phyloP scores from a whole-genome alignment of 768 basidiomycete genomes.

The Tricholoma terreum region DNA sequence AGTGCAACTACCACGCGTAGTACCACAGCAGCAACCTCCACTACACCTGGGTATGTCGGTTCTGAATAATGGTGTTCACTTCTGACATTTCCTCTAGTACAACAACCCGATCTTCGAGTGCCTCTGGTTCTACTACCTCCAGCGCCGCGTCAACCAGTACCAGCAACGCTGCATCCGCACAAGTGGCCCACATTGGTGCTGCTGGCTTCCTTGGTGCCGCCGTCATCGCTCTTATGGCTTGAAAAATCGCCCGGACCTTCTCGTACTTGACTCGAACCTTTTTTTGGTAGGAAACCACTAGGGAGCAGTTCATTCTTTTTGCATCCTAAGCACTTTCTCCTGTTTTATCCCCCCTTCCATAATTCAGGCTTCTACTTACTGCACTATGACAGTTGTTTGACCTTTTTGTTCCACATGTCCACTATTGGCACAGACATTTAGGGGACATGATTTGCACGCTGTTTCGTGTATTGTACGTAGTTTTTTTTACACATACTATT shows the following conservation, averaged over 20 bases:
- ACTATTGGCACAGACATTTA: neutral
- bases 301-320: slow-evolving; percentile 34
- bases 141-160: slow-evolving; percentile 7
- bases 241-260: slow-evolving; percentile 18
- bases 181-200: slow-evolving; percentile 36
- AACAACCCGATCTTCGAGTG: neutral
- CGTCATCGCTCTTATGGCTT: slow-evolving; percentile 40
- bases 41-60: slow-evolving; percentile 2
- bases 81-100: neutral
- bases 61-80: neutral
- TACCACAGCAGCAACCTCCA: slow-evolving; percentile 10
- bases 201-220: slow-evolving; percentile 42
- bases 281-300: slow-evolving; percentile 57
- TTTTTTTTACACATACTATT: neutral
- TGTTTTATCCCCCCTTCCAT: neutral
- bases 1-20: slow-evolving; percentile 10
- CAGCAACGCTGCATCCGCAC: slow-evolving; percentile 27
- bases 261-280: slow-evolving; percentile 8
- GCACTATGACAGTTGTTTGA: neutral
- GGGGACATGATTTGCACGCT: neutral
- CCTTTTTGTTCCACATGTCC: neutral
- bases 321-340: neutral
- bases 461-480: neutral
- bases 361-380: neutral
- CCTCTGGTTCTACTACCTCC: slow-evolving; percentile 8